phyloP scores from a whole-genome alignment of 2,329 filamentous ascomycete genomes.

The Hymenoscyphus linearis region DNA sequence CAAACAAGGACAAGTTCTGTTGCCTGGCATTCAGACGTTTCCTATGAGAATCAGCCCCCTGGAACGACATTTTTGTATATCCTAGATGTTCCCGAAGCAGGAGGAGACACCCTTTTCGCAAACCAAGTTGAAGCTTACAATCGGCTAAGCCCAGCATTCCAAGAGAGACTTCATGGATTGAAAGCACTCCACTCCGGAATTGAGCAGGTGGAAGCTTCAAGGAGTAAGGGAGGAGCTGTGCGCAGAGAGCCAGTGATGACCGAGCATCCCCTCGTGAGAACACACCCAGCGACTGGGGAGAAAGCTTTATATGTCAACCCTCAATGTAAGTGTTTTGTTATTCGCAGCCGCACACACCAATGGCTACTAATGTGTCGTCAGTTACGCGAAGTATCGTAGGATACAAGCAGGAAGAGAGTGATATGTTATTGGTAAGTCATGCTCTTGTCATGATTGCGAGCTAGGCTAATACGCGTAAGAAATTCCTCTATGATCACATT shows the following conservation, averaged over 20 bases:
- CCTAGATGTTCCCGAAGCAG: constrained; percentile 73
- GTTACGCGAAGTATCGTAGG: constrained; percentile 78
- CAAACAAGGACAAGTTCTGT: constrained; percentile 69
- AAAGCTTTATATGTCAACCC: constrained; percentile 81
- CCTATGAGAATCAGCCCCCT: constrained; percentile 82
- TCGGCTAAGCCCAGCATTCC: constrained; percentile 72
- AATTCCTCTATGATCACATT: constrained; percentile 73
- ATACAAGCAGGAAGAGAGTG: constrained; percentile 81
- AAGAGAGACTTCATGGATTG: constrained; percentile 73
- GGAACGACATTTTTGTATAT: constrained; percentile 87
- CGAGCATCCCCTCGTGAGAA: constrained; percentile 73
- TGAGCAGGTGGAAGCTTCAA: constrained; percentile 71
- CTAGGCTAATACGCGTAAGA: constrained; percentile 65
- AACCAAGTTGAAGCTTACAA: constrained; percentile 78
- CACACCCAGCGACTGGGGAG: constrained; percentile 76
- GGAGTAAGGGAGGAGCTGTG: constrained; percentile 62
- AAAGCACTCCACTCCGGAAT: constrained; percentile 75
- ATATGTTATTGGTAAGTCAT: constrained; percentile 50
- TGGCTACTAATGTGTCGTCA: constrained; percentile 30
- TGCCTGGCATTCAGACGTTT: constrained; percentile 86
- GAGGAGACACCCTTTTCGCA: constrained; percentile 80
- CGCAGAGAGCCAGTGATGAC: constrained; percentile 70
- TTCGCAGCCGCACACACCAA: background rate
- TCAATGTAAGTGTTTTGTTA: constrained; percentile 55
- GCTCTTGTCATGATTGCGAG: background rate